These are phyloP conservation scores for Cudoniella acicularis DNA, from an alignment of 495 filamentous ascomycete species.

Conservation along the genomic window DNA sequence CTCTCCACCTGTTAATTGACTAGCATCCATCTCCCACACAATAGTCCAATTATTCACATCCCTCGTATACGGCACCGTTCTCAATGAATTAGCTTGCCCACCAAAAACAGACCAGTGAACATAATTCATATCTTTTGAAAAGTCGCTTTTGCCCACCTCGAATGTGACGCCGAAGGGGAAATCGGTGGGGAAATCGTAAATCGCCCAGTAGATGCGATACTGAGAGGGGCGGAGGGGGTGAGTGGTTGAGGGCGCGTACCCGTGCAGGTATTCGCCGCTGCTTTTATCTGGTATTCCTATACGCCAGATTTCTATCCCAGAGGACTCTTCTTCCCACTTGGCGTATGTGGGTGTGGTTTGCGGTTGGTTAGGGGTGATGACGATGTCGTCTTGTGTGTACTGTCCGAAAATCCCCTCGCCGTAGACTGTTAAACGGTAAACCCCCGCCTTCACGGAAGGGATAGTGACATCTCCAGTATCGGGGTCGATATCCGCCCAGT, in stretches of 20 bases:
- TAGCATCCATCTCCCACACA: constrained; percentile 44
- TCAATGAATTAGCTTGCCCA: constrained; percentile 31
- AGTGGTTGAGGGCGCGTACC: constrained; percentile 37
- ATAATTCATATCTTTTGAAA: constrained; percentile 45
- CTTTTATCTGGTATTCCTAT: constrained; percentile 53
- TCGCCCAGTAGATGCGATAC: constrained; percentile 52
- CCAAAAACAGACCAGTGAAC: constrained; percentile 55
- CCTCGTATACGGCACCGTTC: constrained; percentile 26
- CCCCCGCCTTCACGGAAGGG: constrained; percentile 44
- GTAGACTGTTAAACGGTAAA: constrained; percentile 53
- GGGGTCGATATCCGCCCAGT: constrained; percentile 49
- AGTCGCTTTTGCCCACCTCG: constrained; percentile 44
- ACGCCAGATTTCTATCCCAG: constrained; percentile 51
- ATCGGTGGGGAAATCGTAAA: constrained; percentile 50
- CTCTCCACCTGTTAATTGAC: too few species aligned
- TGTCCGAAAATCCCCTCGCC: constrained; percentile 55
- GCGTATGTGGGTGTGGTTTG: constrained; percentile 29
- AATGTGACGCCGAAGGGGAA: constrained; percentile 50
- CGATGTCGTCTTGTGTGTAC: constrained; percentile 40
- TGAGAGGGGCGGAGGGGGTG: constrained; percentile 45
- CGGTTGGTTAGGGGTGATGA: constrained; percentile 33
- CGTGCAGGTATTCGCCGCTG: constrained; percentile 51
- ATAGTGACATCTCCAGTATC: constrained; percentile 42
- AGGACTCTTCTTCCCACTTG: constrained; percentile 44
- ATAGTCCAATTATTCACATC: constrained; percentile 53